Evolutionary conservation across 352 stramenopile species (phyloP).

Genomic region (Phytopythium chamaehyphon): DNA sequence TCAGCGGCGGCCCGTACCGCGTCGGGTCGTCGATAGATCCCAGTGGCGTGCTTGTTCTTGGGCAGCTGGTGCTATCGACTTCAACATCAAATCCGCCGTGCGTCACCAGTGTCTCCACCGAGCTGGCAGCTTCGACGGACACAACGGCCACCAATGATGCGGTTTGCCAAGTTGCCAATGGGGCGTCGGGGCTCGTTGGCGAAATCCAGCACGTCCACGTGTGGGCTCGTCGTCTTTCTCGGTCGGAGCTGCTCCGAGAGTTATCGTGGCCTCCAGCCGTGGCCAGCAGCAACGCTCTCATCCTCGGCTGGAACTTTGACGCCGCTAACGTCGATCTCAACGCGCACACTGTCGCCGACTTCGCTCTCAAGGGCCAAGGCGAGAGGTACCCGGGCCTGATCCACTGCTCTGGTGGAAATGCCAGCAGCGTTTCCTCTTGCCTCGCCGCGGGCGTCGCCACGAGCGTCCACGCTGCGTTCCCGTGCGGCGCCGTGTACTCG

Average conservation of each 20-base stretch:
- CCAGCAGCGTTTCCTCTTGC: slow-evolving; percentile 13
- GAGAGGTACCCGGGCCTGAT: slow-evolving; percentile 39
- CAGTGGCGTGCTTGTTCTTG: slow-evolving; percentile 40
- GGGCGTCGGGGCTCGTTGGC: slow-evolving; percentile 25
- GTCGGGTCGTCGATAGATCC: slow-evolving; percentile 18
- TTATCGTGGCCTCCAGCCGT: slow-evolving; percentile 51
- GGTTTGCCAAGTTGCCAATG: slow-evolving; percentile 18
- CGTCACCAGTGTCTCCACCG: neutral
- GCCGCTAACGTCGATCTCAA: slow-evolving; percentile 16
- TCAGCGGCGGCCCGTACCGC: slow-evolving; percentile 62
- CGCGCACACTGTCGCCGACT: slow-evolving; percentile 30
- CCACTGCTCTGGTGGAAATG: slow-evolving; percentile 15
- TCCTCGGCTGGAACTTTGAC: slow-evolving; percentile 71
- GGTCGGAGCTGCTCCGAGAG: slow-evolving; percentile 45
- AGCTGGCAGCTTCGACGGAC: slow-evolving; percentile 1
- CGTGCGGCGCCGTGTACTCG: slow-evolving; percentile 58
- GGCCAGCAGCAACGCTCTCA: slow-evolving; percentile 43
- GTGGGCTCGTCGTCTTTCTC: slow-evolving; percentile 42
- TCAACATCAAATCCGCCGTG: slow-evolving; percentile 2
- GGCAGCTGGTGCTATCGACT: slow-evolving; percentile 29
- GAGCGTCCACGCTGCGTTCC: slow-evolving; percentile 39
- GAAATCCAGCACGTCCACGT: slow-evolving; percentile 60
- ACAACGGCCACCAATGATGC: slow-evolving; percentile 6
- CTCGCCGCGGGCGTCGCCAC: slow-evolving; percentile 28
- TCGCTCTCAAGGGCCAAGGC: slow-evolving; percentile 41